Evolutionary conservation across 441 rosid genomes (phyloP).

Genomic region (Populus hybrid): DNA sequence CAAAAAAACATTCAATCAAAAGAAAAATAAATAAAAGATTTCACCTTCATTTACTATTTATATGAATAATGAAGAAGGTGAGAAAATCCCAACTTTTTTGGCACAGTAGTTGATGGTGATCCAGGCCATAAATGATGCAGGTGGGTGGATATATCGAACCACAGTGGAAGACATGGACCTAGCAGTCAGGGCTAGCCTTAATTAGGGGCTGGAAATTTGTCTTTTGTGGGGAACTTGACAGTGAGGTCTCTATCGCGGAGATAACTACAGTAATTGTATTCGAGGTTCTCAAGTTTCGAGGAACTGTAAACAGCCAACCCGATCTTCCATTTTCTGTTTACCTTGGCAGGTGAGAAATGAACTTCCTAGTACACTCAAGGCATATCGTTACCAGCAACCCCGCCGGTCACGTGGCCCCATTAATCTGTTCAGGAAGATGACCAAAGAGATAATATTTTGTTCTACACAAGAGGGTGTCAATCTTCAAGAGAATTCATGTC

Average conservation of each 20-base stretch:
- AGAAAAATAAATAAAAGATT: too few relatives aligned
- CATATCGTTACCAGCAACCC: conserved; percentile 46
- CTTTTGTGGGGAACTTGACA: conserved; percentile 25
- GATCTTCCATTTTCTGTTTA: not conserved
- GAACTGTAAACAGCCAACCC: not conserved
- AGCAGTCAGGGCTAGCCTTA: conserved; percentile 36
- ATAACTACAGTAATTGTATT: not conserved
- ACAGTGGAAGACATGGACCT: conserved; percentile 54
- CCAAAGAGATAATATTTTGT: conserved; percentile 30
- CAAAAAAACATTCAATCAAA: too few relatives aligned
- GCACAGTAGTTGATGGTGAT: conserved; percentile 19
- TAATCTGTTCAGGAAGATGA: conserved; percentile 47
- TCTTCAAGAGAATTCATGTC: conserved; percentile 28
- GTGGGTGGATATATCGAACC: conserved; percentile 48
- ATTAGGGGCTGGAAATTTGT: conserved; percentile 45
- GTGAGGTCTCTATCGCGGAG: conserved; percentile 12
- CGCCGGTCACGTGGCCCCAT: conserved; percentile 56
- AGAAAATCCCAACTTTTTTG: too few relatives aligned
- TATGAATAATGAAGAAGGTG: too few relatives aligned
- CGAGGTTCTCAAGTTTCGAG: not conserved
- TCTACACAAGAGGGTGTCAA: too few relatives aligned
- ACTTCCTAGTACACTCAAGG: conserved; percentile 51
- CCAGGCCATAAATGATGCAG: conserved; percentile 36
- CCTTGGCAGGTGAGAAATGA: conserved; percentile 38
- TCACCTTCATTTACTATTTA: too few relatives aligned